Percentiles rank a stretch among this genome's conserved stretches.
Conservation (phyloP, 306 rosid species). For the Gillenia trifoliata region DNA sequence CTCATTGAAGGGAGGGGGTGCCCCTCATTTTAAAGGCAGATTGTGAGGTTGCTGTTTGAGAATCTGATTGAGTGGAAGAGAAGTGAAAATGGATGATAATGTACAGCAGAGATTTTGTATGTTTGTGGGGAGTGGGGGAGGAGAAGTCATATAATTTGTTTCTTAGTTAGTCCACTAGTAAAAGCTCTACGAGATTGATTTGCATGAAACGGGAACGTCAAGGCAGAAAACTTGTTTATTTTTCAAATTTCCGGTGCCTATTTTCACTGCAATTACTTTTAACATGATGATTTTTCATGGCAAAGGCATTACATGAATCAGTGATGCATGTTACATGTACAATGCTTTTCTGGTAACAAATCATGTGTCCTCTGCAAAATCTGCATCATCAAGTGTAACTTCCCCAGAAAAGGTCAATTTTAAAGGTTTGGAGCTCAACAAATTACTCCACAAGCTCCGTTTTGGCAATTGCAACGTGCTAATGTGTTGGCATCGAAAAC, state of each 20-base stretch:
- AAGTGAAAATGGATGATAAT: slow-evolving; percentile 30
- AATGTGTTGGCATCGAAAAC: no score
- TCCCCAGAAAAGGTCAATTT: not conserved
- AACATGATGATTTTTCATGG: not conserved
- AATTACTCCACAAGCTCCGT: no score
- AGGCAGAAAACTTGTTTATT: not conserved
- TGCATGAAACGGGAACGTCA: no score
- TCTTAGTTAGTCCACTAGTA: not conserved
- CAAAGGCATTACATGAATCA: not conserved
- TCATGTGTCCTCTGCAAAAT: not conserved
- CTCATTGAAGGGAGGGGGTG: slow-evolving; percentile 3
- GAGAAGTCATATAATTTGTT: not conserved
- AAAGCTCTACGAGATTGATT: not conserved
- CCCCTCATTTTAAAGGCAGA: slow-evolving; percentile 34
- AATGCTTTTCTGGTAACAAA: not conserved
- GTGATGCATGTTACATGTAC: not conserved
- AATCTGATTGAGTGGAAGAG: slow-evolving; percentile 50
- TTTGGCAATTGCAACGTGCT: no score
- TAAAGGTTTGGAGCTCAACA: no score
- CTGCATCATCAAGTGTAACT: no score
- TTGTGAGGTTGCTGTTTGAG: slow-evolving; percentile 29
- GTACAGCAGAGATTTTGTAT: slow-evolving; percentile 42
- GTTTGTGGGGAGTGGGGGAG: slow-evolving; percentile 14
- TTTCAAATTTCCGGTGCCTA: not conserved
- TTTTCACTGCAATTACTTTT: not conserved